Percentiles rank a stretch among this genome's conserved stretches.
phyloP scores from a whole-genome alignment of 768 basidiomycete species.

The Dacryopinax spathularia region DNA sequence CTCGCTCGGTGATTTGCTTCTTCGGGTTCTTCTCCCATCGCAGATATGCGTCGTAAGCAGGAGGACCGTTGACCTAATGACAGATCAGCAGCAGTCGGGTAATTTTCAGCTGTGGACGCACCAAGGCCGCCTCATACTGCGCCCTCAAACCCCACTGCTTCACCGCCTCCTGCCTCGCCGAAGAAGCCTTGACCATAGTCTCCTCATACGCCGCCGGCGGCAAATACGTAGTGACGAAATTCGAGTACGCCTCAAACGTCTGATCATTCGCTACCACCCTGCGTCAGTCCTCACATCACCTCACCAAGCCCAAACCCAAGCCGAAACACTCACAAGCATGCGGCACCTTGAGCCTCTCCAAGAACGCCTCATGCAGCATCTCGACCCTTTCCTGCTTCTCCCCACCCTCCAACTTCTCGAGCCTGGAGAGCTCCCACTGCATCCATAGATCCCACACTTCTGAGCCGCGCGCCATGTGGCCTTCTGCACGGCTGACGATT shows the following conservation, averaged over 20 bases:
- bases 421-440: slow-evolving; percentile 58
- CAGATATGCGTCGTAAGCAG: slow-evolving; percentile 6
- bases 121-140: slow-evolving; percentile 43
- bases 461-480: slow-evolving; percentile 49
- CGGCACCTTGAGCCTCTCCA: slow-evolving; percentile 58
- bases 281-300: background rate
- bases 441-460: slow-evolving; percentile 54
- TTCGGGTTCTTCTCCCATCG: slow-evolving; percentile 5
- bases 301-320: background rate
- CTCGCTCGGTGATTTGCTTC: slow-evolving; percentile 27
- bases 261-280: slow-evolving; percentile 51
- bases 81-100: background rate
- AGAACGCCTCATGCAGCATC: slow-evolving; percentile 41
- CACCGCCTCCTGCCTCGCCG: slow-evolving; percentile 44
- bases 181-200: slow-evolving; percentile 62
- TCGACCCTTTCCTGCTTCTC: slow-evolving; percentile 34
- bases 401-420: slow-evolving; percentile 33
- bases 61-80: background rate
- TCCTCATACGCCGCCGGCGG: slow-evolving; percentile 64
- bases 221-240: slow-evolving; percentile 70
- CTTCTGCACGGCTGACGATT: slow-evolving; percentile 49
- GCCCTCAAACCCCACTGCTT: slow-evolving; percentile 54
- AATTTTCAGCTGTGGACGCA: slow-evolving; percentile 21
- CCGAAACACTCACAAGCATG: slow-evolving; percentile 45
- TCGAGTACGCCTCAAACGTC: slow-evolving; percentile 73